Conservation (phyloP, 2,329 filamentous ascomycete species). For the Talaromyces rugulosus region DNA sequence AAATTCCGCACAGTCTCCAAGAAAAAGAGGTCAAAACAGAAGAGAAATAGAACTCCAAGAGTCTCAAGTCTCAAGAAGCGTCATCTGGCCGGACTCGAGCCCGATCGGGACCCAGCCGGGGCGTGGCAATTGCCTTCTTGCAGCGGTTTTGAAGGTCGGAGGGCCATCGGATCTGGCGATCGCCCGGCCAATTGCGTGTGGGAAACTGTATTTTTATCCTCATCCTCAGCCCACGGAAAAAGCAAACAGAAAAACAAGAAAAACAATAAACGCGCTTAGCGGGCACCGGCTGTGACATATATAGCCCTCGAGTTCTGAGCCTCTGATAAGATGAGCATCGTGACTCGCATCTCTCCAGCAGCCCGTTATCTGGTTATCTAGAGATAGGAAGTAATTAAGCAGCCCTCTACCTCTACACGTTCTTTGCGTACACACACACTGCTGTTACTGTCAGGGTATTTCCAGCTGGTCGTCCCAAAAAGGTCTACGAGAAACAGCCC, state of each 20-base stretch:
- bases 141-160: background rate
- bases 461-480: background rate
- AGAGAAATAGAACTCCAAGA: background rate
- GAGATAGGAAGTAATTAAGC: background rate
- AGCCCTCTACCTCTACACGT: too few relatives aligned
- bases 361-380: background rate
- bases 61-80: background rate
- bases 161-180: constrained; percentile 11
- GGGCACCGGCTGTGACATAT: background rate
- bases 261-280: background rate
- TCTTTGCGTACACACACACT: too few relatives aligned
- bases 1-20: too few relatives aligned
- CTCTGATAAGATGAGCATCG: background rate
- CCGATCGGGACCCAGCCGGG: background rate
- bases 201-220: background rate
- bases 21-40: too few relatives aligned
- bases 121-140: background rate
- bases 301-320: background rate
- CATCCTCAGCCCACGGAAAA: background rate
- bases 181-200: constrained; percentile 4
- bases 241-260: background rate
- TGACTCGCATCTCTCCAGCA: background rate
- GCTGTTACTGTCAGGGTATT: too few relatives aligned
- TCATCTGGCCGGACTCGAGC: background rate
- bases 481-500: background rate